Percentiles rank a stretch among this genome's conserved stretches.
Conservation (phyloP, 202 grass and related monocot genomes). For the Bolboschoenoplectus hybrid region DNA sequence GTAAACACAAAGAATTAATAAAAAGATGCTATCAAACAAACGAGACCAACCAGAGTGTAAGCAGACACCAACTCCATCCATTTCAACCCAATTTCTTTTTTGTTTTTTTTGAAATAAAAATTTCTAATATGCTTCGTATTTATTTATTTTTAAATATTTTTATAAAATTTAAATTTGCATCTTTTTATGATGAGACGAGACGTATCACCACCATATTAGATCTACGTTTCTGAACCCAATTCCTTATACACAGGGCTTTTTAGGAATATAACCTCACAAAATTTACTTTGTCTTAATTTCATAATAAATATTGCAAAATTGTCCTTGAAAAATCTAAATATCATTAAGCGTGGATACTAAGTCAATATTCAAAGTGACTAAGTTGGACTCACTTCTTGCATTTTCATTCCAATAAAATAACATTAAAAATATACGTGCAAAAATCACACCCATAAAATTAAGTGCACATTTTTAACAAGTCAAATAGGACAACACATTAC, state of each 20-base stretch:
- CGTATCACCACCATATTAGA: no score
- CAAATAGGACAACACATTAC: not conserved
- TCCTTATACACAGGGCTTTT: slow-evolving; percentile 1
- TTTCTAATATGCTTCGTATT: no score
- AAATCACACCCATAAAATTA: not conserved
- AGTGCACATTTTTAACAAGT: not conserved
- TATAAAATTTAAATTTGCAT: no score
- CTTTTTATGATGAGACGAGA: no score
- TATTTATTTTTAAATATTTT: no score
- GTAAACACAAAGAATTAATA: not conserved
- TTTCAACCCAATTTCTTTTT: not conserved
- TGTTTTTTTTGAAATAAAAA: no score
- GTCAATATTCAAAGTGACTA: not conserved
- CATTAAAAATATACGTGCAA: not conserved
- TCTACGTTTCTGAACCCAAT: not conserved
- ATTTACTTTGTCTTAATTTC: not conserved
- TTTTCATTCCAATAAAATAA: not conserved
- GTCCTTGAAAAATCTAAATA: not conserved
- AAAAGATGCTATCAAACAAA: slow-evolving; percentile 14
- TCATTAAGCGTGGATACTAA: not conserved
- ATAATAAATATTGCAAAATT: not conserved
- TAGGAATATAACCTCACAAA: not conserved
- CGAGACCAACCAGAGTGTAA: slow-evolving; percentile 31
- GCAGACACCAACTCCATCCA: slow-evolving; percentile 35
- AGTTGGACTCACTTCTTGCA: not conserved